A percentile compares a stretch with the other conserved stretches of the same genome.
phyloP scores from a whole-genome alignment of 1,284 basidiomycete genomes.

The Tausonia pullulans region DNA sequence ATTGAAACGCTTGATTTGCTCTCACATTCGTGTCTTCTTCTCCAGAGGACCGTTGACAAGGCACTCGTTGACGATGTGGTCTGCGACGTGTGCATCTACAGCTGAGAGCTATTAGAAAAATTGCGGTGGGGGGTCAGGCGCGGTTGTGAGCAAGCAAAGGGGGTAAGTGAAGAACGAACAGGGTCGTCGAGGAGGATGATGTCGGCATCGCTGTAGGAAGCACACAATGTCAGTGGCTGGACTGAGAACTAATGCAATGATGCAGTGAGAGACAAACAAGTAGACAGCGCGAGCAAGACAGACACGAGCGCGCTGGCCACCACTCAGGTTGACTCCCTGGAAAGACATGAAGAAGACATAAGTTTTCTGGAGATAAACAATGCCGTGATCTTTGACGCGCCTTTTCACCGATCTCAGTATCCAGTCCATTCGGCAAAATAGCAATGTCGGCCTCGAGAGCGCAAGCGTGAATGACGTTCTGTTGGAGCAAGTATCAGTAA shows the following conservation, averaged over 20 bases:
- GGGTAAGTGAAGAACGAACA: background rate
- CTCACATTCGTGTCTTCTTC: constrained; percentile 11
- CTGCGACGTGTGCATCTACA: constrained; percentile 44
- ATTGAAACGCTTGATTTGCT: no score
- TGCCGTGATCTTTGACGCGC: constrained; percentile 25
- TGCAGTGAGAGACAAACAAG: constrained; percentile 40
- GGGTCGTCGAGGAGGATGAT: constrained; percentile 52
- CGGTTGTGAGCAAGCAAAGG: no score
- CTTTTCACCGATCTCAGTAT: constrained; percentile 67
- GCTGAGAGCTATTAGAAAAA: constrained; percentile 42
- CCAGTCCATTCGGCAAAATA: constrained; percentile 22
- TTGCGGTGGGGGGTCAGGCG: no score
- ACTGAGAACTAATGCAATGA: constrained; percentile 28
- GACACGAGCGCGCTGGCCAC: constrained; percentile 51
- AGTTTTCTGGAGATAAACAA: background rate
- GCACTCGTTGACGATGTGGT: constrained; percentile 16
- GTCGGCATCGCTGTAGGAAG: constrained; percentile 23
- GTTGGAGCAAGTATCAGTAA: background rate
- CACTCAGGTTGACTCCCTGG: constrained; percentile 48
- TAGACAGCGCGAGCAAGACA: constrained; percentile 67
- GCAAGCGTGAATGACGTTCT: constrained; percentile 17
- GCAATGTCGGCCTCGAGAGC: constrained; percentile 24
- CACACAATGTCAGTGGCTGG: constrained; percentile 34
- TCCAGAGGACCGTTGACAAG: constrained; percentile 6
- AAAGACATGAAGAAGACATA: background rate